Conservation (phyloP, 2,329 filamentous ascomycete genomes). For the Penicillium nordicum region DNA sequence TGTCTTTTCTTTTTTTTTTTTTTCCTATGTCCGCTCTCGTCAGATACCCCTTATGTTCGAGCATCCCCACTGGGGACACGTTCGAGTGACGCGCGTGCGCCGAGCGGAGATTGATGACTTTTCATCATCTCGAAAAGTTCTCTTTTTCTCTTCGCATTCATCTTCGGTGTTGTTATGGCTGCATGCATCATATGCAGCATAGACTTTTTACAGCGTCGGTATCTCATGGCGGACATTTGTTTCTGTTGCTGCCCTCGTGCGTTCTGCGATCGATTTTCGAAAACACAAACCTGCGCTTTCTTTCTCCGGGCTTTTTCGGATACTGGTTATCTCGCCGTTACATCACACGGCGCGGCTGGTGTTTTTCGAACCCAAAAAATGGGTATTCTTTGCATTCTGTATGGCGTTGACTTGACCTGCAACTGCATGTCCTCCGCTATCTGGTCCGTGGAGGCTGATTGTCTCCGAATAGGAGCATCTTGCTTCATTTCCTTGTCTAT, state of each 20-base stretch:
- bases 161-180: conserved; percentile 39
- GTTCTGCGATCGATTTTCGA: conserved; percentile 22
- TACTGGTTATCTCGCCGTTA: neutral
- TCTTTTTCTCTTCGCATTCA: conserved; percentile 38
- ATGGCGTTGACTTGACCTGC: conserved; percentile 43
- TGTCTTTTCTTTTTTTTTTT: conserved; percentile 42
- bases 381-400: conserved; percentile 42
- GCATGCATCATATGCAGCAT: conserved; percentile 41
- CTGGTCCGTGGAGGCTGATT: conserved; percentile 33
- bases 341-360: conserved; percentile 3
- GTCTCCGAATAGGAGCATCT: conserved; percentile 26
- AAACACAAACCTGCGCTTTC: conserved; percentile 24
- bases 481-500: conserved; percentile 25
- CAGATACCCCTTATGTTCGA: conserved; percentile 49
- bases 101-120: conserved; percentile 38
- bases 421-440: conserved; percentile 32
- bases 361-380: conserved; percentile 10
- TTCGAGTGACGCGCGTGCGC: conserved; percentile 39
- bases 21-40: conserved; percentile 44
- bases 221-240: conserved; percentile 38
- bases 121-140: conserved; percentile 36
- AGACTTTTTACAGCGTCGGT: conserved; percentile 42
- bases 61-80: conserved; percentile 35
- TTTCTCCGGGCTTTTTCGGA: conserved; percentile 23
- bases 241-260: conserved; percentile 25